These are phyloP conservation scores for Aspergillus ibericus DNA, from an alignment of 2,329 filamentous ascomycete genomes.

Conservation along the genomic window DNA sequence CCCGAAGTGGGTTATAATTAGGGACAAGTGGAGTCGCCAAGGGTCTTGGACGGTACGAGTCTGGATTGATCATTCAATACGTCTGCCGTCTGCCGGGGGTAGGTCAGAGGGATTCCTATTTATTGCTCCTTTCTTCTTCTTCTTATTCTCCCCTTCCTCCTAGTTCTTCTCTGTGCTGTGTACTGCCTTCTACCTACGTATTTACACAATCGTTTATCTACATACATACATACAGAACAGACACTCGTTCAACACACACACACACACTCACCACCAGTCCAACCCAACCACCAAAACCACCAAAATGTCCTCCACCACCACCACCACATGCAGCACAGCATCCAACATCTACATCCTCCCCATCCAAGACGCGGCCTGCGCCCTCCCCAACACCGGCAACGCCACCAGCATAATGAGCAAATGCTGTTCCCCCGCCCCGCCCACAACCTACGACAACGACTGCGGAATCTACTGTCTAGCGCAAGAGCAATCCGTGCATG, in stretches of 20 bases:
- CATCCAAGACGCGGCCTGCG: constrained; percentile 48
- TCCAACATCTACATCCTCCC: constrained; percentile 46
- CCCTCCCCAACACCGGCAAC: constrained; percentile 41
- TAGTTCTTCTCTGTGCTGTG: background rate
- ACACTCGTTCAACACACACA: background rate
- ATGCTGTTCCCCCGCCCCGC: constrained; percentile 49
- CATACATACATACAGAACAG: background rate
- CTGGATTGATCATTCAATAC: no score
- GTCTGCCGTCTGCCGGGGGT: no score
- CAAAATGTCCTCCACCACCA: constrained; percentile 22
- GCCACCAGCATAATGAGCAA: constrained; percentile 45
- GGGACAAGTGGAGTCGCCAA: background rate
- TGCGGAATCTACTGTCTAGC: constrained; percentile 56
- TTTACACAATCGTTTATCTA: background rate
- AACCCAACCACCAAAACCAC: constrained; percentile 16
- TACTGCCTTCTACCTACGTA: background rate
- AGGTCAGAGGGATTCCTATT: no score
- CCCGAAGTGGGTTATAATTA: background rate
- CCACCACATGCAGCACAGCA: constrained; percentile 22
- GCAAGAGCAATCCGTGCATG: constrained; percentile 37
- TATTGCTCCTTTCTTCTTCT: background rate
- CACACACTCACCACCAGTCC: background rate
- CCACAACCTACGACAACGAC: constrained; percentile 49
- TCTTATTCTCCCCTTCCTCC: background rate
- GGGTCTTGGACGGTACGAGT: no score